These are phyloP conservation scores for Primulina eburnea DNA, from an alignment of 257 asterid species.

Conservation along the genomic window DNA sequence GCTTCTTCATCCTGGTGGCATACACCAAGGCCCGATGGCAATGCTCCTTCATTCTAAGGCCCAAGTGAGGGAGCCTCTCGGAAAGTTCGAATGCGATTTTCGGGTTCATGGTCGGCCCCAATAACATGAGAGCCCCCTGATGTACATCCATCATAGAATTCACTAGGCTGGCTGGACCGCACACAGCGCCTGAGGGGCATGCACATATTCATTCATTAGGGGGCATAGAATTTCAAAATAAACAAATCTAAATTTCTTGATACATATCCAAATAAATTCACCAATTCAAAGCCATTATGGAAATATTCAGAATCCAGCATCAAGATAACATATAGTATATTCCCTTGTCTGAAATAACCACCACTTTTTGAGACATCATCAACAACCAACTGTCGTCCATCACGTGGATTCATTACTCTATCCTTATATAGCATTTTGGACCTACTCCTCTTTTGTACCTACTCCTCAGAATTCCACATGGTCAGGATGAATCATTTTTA, in stretches of 20 bases:
- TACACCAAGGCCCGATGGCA: conserved; percentile 61
- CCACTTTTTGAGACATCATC: conserved; percentile 6
- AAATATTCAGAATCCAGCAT: neutral
- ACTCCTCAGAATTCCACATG: neutral
- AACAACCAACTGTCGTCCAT: neutral
- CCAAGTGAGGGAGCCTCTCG: conserved; percentile 74
- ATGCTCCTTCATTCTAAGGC: conserved; percentile 87
- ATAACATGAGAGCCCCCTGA: conserved; percentile 79
- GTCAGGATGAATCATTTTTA: neutral
- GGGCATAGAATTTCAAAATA: no score
- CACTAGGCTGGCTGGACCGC: conserved; percentile 83
- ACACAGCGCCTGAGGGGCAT: conserved; percentile 63
- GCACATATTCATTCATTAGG: no score
- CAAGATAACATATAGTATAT: conserved; percentile 1
- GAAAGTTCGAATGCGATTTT: conserved; percentile 87
- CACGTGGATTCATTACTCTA: conserved; percentile 17
- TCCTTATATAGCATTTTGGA: conserved; percentile 10
- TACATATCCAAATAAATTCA: neutral
- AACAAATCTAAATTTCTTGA: neutral
- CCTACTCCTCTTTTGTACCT: neutral
- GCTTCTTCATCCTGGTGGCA: conserved; percentile 62
- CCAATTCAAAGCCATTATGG: neutral
- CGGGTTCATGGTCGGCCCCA: conserved; percentile 95
- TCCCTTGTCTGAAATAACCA: conserved; percentile 10
- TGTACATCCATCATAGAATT: conserved; percentile 95